These are phyloP conservation scores for Cystobasidium onofrii DNA, from an alignment of 768 basidiomycete species.

Conservation along the genomic window DNA sequence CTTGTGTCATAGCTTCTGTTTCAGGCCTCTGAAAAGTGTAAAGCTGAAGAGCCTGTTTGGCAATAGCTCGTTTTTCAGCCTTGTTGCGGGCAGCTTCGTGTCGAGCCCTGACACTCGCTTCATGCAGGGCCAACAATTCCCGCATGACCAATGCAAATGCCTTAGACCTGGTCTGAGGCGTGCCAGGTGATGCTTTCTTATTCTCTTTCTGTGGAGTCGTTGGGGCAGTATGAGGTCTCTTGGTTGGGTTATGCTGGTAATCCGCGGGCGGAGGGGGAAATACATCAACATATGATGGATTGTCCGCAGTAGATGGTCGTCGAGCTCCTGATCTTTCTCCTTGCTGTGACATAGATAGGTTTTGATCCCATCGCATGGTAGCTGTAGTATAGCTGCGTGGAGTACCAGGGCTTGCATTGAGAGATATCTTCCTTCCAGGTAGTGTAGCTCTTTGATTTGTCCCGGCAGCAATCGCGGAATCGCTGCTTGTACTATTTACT, in stretches of 20 bases:
- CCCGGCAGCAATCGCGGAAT: background rate
- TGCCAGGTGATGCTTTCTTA: background rate
- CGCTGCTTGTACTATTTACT: background rate
- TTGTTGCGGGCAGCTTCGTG: background rate
- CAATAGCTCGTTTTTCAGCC: background rate
- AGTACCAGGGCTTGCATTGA: background rate
- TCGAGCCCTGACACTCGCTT: background rate
- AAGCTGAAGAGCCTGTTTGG: background rate
- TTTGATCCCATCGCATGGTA: background rate
- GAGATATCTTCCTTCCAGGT: background rate
- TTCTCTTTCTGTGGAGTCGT: background rate
- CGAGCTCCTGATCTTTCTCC: no score
- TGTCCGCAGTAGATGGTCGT: no score
- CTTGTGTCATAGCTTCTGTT: background rate
- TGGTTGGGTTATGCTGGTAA: no score
- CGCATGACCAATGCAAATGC: background rate
- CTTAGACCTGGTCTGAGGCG: background rate
- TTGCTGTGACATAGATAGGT: no score
- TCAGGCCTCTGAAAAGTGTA: slow-evolving; percentile 7
- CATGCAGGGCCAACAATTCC: background rate
- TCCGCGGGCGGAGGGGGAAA: no score
- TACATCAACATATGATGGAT: no score
- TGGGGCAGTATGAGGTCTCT: background rate
- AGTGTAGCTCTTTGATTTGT: background rate
- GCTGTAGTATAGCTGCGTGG: background rate